A percentile compares a stretch with the other conserved stretches of the same genome.
These are phyloP conservation scores for Boletus reticulatus DNA, from an alignment of 768 basidiomycete species.

Conservation along the genomic window DNA sequence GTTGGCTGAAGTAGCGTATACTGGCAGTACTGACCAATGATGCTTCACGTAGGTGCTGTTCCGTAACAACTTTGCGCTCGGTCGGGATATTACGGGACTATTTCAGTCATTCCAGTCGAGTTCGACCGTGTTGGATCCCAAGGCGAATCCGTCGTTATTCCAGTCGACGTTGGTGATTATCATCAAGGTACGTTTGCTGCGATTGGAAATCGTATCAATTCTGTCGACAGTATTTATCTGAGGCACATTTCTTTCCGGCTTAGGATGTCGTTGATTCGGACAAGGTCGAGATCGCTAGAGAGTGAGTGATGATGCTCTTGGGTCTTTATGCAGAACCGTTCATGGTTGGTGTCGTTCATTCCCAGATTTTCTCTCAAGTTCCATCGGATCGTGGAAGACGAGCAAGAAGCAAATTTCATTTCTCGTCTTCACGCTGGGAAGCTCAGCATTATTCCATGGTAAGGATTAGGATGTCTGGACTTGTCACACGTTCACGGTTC, in stretches of 20 bases:
- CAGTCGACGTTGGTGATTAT: conserved; percentile 59
- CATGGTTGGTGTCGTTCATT: not conserved
- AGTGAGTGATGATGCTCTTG: conserved; percentile 36
- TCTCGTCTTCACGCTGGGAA: conserved; percentile 55
- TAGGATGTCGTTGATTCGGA: conserved; percentile 67
- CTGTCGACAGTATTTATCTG: not conserved
- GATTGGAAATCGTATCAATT: not conserved
- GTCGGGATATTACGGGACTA: conserved; percentile 56
- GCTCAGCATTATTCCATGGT: conserved; percentile 60
- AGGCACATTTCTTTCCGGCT: not conserved
- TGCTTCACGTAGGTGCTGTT: conserved; percentile 49
- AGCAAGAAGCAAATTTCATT: conserved; percentile 63
- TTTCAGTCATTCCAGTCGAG: conserved; percentile 63
- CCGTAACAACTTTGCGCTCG: conserved; percentile 63
- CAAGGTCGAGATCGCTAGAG: conserved; percentile 53
- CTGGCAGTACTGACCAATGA: not conserved
- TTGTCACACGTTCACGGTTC: not conserved
- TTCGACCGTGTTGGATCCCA: conserved; percentile 56
- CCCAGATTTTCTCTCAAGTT: conserved; percentile 55
- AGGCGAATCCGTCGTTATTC: conserved; percentile 56
- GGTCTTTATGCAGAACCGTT: not conserved
- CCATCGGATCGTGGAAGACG: conserved; percentile 58
- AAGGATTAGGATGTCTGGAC: not conserved
- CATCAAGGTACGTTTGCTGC: conserved; percentile 45
- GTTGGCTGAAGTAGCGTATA: conserved; percentile 1